Percentiles rank a stretch among this genome's conserved stretches.
Conservation (phyloP, 495 filamentous ascomycete species). For the Lentithecium fluviatile region DNA sequence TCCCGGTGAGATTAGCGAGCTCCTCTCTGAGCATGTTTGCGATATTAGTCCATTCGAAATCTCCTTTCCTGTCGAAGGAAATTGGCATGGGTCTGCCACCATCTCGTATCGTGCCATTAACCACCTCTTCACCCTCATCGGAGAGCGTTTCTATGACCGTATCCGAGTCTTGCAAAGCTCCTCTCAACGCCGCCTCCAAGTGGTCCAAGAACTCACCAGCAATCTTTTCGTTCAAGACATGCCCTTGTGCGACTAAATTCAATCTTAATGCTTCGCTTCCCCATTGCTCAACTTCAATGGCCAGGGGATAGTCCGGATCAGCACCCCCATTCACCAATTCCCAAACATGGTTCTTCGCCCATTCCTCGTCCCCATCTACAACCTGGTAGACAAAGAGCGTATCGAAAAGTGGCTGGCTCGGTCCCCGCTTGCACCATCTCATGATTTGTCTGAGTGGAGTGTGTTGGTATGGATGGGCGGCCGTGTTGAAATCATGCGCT, state of each 20-base stretch:
- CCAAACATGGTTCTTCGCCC: conserved; percentile 52
- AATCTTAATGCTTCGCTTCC: conserved; percentile 48
- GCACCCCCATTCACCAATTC: conserved; percentile 49
- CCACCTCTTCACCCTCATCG: neutral
- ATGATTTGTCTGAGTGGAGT: conserved; percentile 70
- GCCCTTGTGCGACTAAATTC: conserved; percentile 54
- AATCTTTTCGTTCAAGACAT: conserved; percentile 38
- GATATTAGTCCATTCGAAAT: conserved; percentile 56
- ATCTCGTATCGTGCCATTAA: neutral
- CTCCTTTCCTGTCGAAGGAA: conserved; percentile 18
- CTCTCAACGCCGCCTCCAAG: conserved; percentile 41
- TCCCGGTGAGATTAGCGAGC: conserved; percentile 59
- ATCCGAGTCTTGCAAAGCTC: conserved; percentile 26
- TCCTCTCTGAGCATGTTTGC: conserved; percentile 54
- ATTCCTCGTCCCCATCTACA: conserved; percentile 31
- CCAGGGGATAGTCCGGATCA: conserved; percentile 67
- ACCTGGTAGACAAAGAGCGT: conserved; percentile 83
- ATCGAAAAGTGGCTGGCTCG: conserved; percentile 68
- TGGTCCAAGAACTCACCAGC: conserved; percentile 45
- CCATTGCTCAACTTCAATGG: conserved; percentile 65
- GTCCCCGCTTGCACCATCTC: conserved; percentile 60
- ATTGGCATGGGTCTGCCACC: neutral
- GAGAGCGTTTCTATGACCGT: conserved; percentile 1
- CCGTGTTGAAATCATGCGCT: conserved; percentile 63
- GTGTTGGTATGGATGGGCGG: conserved; percentile 63